phyloP scores from a whole-genome alignment of 2,329 filamentous ascomycete species.

The Aspergillus awamori region DNA sequence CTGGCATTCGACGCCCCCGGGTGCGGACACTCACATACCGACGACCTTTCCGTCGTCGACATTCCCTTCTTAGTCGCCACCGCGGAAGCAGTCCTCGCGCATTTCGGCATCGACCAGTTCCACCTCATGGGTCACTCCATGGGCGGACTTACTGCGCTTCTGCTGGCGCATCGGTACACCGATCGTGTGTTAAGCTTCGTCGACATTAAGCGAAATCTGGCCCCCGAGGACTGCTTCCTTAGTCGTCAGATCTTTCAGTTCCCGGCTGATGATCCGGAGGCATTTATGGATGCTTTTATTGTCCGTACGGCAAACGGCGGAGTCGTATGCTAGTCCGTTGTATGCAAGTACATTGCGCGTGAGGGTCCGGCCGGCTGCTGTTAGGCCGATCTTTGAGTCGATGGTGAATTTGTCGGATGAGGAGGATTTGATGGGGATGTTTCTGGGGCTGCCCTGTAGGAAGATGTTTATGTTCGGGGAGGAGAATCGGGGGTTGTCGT shows the following conservation, averaged over 20 bases:
- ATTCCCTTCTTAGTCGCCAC: conserved; percentile 31
- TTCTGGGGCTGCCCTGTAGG: conserved; percentile 19
- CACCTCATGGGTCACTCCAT: conserved; percentile 33
- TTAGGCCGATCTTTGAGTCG: conserved; percentile 27
- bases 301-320: conserved; percentile 16
- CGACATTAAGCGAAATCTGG: conserved; percentile 30
- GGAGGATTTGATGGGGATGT: conserved; percentile 23
- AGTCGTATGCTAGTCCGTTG: conserved; percentile 19
- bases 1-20: conserved; percentile 30
- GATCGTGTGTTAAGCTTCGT: conserved; percentile 26
- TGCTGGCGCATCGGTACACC: conserved; percentile 22
- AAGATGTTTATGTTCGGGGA: conserved; percentile 31
- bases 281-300: conserved; percentile 26
- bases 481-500: conserved; percentile 24
- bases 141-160: conserved; percentile 28
- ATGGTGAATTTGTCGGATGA: conserved; percentile 29
- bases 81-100: conserved; percentile 22
- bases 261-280: conserved; percentile 16
- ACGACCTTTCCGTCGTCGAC: conserved; percentile 22
- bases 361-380: conserved; percentile 21
- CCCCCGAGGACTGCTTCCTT: conserved; percentile 31
- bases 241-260: conserved; percentile 29
- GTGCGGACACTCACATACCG: conserved; percentile 25
- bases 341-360: conserved; percentile 25
- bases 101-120: conserved; percentile 24